Percentiles rank a stretch among this genome's conserved stretches.
Evolutionary conservation across 495 filamentous ascomycete species (phyloP).

Genomic region (Penicillium paxilli): DNA sequence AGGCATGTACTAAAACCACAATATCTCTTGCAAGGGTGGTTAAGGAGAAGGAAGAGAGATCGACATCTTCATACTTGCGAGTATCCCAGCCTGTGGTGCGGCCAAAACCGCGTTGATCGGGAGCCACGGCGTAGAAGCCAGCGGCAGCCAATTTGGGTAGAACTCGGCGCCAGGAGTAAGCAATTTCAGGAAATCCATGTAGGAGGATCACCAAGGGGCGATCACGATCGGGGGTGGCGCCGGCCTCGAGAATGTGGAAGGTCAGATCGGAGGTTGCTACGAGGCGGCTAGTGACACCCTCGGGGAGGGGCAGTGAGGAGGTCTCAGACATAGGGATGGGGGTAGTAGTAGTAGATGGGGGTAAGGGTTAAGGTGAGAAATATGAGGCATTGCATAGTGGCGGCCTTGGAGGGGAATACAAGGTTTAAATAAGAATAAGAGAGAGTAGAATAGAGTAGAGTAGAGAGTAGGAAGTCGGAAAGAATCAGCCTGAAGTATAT

Average conservation of each 20-base stretch:
- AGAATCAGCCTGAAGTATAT: no score
- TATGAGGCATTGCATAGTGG: no score
- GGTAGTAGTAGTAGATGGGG: no score
- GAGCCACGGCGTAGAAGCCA: constrained; percentile 64
- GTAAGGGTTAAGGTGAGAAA: no score
- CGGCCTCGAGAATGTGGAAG: constrained; percentile 62
- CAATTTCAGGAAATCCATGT: constrained; percentile 68
- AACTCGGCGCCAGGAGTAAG: constrained; percentile 68
- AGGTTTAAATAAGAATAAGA: constrained; percentile 2
- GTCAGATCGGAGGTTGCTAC: constrained; percentile 51
- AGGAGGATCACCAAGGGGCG: constrained; percentile 62
- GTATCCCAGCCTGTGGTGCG: constrained; percentile 63
- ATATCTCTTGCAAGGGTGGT: constrained; percentile 63
- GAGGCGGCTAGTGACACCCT: constrained; percentile 50
- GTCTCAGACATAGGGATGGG: background rate
- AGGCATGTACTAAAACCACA: constrained; percentile 57
- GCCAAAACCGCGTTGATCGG: constrained; percentile 70
- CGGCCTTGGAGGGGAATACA: no score
- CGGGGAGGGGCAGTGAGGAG: constrained; percentile 54
- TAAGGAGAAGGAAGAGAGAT: constrained; percentile 56
- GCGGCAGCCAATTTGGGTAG: constrained; percentile 54
- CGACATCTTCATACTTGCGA: constrained; percentile 46
- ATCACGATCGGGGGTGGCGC: constrained; percentile 28
- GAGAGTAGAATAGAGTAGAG: no score
- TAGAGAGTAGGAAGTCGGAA: no score